Percentiles rank a stretch among this genome's conserved stretches.
These are phyloP conservation scores for Mycena albidolilacea DNA, from an alignment of 768 basidiomycete species.

Conservation along the genomic window DNA sequence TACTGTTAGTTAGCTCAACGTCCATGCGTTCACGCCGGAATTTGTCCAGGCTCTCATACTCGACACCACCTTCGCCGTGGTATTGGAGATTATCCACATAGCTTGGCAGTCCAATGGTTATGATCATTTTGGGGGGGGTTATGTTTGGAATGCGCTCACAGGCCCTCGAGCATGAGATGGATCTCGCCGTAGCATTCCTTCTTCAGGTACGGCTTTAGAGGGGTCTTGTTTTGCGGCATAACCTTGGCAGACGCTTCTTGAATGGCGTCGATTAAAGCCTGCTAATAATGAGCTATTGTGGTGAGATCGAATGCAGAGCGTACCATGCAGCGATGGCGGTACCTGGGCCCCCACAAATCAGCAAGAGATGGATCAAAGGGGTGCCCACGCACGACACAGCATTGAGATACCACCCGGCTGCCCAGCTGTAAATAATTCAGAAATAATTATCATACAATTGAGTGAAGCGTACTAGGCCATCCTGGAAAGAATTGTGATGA, in stretches of 20 bases:
- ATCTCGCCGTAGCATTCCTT: conserved; percentile 35
- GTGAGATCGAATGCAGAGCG: background rate
- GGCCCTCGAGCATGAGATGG: conserved; percentile 33
- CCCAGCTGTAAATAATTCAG: conserved; percentile 39
- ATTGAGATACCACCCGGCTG: conserved; percentile 45
- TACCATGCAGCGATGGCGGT: conserved; percentile 36
- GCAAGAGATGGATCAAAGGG: background rate
- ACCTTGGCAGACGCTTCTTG: conserved; percentile 20
- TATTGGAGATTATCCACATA: conserved; percentile 36
- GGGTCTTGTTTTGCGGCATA: conserved; percentile 29
- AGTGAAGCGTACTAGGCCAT: conserved; percentile 11
- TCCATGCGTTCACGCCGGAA: conserved; percentile 30
- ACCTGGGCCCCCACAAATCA: background rate
- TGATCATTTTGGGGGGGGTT: background rate
- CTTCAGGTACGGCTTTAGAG: conserved; percentile 33
- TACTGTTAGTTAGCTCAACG: conserved; percentile 11
- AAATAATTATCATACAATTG: background rate
- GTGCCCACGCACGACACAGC: conserved; percentile 38
- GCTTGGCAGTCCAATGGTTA: background rate
- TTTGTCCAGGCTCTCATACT: conserved; percentile 28
- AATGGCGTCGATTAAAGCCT: conserved; percentile 21
- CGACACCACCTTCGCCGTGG: conserved; percentile 28
- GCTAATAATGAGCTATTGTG: conserved; percentile 4
- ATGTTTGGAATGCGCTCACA: conserved; percentile 9
- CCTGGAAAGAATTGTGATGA: background rate